Evolutionary conservation across 805 yeast genomes (phyloP).

Genomic region (Ogataea pini): DNA sequence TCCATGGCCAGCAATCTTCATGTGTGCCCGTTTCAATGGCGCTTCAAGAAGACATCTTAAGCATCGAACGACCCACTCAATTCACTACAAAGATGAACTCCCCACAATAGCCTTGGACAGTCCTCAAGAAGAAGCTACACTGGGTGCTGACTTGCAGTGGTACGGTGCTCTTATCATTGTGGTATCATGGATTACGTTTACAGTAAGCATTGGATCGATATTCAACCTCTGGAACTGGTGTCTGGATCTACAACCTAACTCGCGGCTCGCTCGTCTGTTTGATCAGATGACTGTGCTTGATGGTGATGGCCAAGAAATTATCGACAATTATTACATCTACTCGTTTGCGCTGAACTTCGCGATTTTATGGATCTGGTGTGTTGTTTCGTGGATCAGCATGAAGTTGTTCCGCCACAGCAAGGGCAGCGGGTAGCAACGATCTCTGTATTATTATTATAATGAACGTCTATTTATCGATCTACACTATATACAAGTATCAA

Average conservation of each 20-base stretch:
- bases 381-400: constrained; percentile 76
- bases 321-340: constrained; percentile 34
- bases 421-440: constrained; percentile 45
- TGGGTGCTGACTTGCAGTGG: constrained; percentile 15
- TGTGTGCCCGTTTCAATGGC: constrained; percentile 7
- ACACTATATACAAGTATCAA: constrained; percentile 13
- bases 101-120: constrained; percentile 3
- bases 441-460: neutral
- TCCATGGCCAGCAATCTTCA: constrained; percentile 3
- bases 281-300: constrained; percentile 14
- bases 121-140: constrained; percentile 2
- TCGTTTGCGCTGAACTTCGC: constrained; percentile 35
- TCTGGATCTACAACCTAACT: constrained; percentile 12
- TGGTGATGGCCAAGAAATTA: constrained; percentile 20
- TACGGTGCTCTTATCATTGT: constrained; percentile 32
- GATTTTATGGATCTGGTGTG: constrained; percentile 66
- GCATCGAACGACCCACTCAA: constrained; percentile 30
- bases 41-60: constrained; percentile 11
- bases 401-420: constrained; percentile 79
- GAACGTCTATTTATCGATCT: neutral
- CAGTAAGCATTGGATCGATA: constrained; percentile 32
- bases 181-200: constrained; percentile 30
- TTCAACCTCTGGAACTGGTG: constrained; percentile 36
- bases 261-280: constrained; percentile 8
- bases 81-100: constrained; percentile 21